Evolutionary conservation across 768 basidiomycete species (phyloP).

Genomic region (Cystobasidium onofrii): DNA sequence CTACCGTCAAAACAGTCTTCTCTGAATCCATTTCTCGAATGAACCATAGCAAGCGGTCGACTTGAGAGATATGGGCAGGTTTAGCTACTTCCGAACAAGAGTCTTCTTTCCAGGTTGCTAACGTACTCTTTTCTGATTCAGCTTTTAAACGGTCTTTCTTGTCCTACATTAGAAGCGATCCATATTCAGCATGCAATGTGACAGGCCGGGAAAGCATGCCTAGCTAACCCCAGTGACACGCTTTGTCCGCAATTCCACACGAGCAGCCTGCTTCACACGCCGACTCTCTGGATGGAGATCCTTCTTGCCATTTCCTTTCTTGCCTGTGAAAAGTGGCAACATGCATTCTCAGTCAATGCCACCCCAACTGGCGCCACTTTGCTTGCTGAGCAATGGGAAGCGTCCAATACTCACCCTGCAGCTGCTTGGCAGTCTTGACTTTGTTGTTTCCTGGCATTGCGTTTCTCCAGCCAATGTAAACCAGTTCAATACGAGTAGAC

Average conservation of each 20-base stretch:
- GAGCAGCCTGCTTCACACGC: slow-evolving; percentile 10
- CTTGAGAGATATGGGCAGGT: neutral
- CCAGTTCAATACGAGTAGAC: neutral
- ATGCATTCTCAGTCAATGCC: neutral
- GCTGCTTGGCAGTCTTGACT: slow-evolving; percentile 10
- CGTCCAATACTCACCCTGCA: neutral
- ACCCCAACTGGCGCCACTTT: neutral
- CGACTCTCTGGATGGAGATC: slow-evolving; percentile 19
- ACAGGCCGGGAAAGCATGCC: neutral
- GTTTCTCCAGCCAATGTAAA: neutral
- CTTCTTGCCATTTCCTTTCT: slow-evolving; percentile 26
- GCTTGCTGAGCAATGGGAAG: neutral
- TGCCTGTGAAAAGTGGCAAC: neutral
- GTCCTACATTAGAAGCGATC: neutral
- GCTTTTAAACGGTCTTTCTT: slow-evolving; percentile 16
- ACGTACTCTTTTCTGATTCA: slow-evolving; percentile 18
- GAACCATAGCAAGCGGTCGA: slow-evolving; percentile 15
- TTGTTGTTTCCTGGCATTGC: slow-evolving; percentile 24
- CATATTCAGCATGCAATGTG: neutral
- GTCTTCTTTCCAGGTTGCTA: neutral
- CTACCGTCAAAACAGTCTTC: neutral
- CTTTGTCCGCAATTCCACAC: slow-evolving; percentile 23
- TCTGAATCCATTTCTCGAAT: slow-evolving; percentile 16
- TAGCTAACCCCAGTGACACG: slow-evolving; percentile 5
- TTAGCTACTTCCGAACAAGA: no score